Evolutionary conservation across 306 rosid species (phyloP).

Genomic region (Citrullus colocynthis): DNA sequence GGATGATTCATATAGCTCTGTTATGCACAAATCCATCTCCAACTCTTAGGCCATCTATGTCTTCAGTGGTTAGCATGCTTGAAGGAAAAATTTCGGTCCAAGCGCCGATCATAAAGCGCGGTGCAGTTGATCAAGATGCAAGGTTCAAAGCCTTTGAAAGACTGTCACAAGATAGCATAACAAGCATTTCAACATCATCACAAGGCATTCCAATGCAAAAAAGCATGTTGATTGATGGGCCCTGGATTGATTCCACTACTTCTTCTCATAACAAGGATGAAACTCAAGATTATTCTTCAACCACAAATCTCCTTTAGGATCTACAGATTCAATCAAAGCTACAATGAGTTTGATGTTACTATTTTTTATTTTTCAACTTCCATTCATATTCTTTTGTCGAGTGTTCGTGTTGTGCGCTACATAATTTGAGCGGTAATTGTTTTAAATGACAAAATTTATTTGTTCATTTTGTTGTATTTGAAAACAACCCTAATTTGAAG

Average conservation of each 20-base stretch:
- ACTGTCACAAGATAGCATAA: conserved; percentile 45
- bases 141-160: conserved; percentile 58
- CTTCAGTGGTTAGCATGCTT: conserved; percentile 77
- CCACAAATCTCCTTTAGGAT: conserved; percentile 20
- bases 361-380: background rate
- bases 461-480: too few relatives aligned
- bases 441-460: too few relatives aligned
- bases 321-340: background rate
- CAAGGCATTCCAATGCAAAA: conserved; percentile 29
- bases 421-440: background rate
- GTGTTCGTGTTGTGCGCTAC: background rate
- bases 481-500: background rate
- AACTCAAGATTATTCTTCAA: conserved; percentile 13
- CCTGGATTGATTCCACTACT: conserved; percentile 42
- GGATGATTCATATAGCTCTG: conserved; percentile 64
- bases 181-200: conserved; percentile 22
- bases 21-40: conserved; percentile 86
- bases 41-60: conserved; percentile 77
- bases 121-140: conserved; percentile 17
- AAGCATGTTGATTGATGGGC: conserved; percentile 37
- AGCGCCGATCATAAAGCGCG: conserved; percentile 32
- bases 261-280: conserved; percentile 29
- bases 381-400: background rate
- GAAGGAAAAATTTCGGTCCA: conserved; percentile 56
- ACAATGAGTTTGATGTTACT: background rate